These are phyloP conservation scores for Suillus paluster DNA, from an alignment of 768 basidiomycete species.

Conservation along the genomic window DNA sequence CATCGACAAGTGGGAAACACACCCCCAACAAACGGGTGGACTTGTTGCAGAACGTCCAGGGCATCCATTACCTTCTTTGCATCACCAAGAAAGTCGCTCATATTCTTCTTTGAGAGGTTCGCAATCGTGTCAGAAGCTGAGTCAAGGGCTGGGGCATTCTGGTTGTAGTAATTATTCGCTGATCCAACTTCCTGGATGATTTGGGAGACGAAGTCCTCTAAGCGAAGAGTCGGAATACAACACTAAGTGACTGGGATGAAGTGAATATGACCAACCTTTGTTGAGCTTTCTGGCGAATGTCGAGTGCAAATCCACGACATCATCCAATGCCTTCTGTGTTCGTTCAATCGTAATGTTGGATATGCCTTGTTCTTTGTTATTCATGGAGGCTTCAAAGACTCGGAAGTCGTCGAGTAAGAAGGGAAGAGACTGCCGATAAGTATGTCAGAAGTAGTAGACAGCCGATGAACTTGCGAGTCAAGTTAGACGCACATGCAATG, in stretches of 20 bases:
- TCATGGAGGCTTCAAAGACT: not conserved
- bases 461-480: too few species aligned
- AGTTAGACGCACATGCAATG: too few species aligned
- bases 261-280: not conserved
- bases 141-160: slow-evolving; percentile 2
- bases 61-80: slow-evolving; percentile 25
- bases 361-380: not conserved
- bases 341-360: not conserved
- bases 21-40: slow-evolving; percentile 34
- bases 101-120: not conserved
- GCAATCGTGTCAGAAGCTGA: not conserved
- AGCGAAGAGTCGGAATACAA: not conserved
- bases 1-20: not conserved
- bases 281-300: not conserved
- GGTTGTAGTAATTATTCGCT: not conserved
- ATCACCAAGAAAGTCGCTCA: slow-evolving; percentile 25
- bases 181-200: not conserved
- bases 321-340: not conserved
- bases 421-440: too few species aligned
- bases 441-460: too few species aligned
- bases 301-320: not conserved
- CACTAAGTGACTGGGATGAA: not conserved
- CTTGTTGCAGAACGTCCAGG: slow-evolving; percentile 30
- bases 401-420: not conserved
- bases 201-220: not conserved